Conservation (phyloP, 2,329 filamentous ascomycete genomes). For the Immersiporthe knoxdaviesiana region DNA sequence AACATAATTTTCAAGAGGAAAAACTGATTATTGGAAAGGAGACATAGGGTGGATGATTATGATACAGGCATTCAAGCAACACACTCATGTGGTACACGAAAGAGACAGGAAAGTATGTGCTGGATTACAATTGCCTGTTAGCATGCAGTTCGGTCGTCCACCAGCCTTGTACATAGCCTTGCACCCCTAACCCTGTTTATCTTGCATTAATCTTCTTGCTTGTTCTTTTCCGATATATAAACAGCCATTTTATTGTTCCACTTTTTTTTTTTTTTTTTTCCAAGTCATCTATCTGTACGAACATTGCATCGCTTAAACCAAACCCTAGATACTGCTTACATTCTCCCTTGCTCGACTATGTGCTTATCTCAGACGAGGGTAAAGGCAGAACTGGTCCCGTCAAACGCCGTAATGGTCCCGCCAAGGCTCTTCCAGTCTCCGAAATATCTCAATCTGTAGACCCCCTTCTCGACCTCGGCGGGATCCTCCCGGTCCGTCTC, state of each 20-base stretch:
- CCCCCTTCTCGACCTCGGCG: slow-evolving; percentile 75
- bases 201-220: no score
- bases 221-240: neutral
- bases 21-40: neutral
- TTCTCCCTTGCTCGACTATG: neutral
- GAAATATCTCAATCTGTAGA: slow-evolving; percentile 81
- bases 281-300: no score
- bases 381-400: slow-evolving; percentile 66
- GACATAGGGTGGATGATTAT: neutral
- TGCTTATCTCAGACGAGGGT: slow-evolving; percentile 36
- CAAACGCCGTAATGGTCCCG: slow-evolving; percentile 67
- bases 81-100: slow-evolving; percentile 33
- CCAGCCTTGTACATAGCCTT: slow-evolving; percentile 2
- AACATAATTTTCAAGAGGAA: neutral
- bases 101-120: neutral
- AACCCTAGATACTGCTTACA: neutral
- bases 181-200: slow-evolving; percentile 1
- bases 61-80: neutral
- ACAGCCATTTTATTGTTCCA: no score
- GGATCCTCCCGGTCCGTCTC: slow-evolving; percentile 66
- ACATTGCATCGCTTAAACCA: no score
- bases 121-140: slow-evolving; percentile 15
- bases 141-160: neutral
- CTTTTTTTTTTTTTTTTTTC: no score
- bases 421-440: slow-evolving; percentile 75